Conservation (phyloP, 805 yeast genomes). For the Cyberlindnera xylosilytica region DNA sequence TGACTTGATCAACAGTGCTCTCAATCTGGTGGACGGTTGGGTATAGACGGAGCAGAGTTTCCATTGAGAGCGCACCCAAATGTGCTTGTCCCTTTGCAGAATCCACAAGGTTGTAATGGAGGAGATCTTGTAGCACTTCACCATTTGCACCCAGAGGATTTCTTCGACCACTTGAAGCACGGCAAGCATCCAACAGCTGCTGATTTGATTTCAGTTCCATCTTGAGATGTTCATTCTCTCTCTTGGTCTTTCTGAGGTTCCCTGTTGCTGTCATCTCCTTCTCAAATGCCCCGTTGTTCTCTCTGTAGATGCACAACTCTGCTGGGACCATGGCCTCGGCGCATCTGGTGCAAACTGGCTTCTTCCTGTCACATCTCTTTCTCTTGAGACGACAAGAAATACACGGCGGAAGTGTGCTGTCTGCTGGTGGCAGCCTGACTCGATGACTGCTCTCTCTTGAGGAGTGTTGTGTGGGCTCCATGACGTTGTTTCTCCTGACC, state of each 20-base stretch:
- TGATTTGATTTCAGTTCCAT: neutral
- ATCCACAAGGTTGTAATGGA: neutral
- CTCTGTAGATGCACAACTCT: slow-evolving; percentile 10
- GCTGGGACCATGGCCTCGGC: slow-evolving; percentile 8
- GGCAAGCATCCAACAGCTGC: neutral
- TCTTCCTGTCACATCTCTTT: slow-evolving; percentile 8
- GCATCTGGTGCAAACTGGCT: slow-evolving; percentile 11
- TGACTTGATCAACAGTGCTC: slow-evolving; percentile 2
- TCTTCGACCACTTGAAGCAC: neutral
- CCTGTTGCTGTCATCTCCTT: neutral
- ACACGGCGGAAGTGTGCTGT: too few relatives aligned
- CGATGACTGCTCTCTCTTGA: too few relatives aligned
- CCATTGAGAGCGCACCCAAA: slow-evolving; percentile 4
- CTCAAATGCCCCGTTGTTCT: slow-evolving; percentile 1
- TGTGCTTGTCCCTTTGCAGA: neutral
- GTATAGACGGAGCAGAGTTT: slow-evolving; percentile 1
- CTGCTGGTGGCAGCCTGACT: too few relatives aligned
- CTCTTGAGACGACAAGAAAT: slow-evolving; percentile 10
- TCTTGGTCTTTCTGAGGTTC: slow-evolving; percentile 1
- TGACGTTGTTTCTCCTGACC: too few relatives aligned
- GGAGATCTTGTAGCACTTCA: too few relatives aligned
- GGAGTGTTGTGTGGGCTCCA: too few relatives aligned
- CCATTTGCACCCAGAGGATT: neutral
- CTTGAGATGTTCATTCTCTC: slow-evolving; percentile 1
- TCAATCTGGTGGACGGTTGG: neutral